Evolutionary conservation across 2,329 filamentous ascomycete species (phyloP), one percentile per base, ranked within the genome.

Genomic region (Stachybotrys echinatus): DNA sequence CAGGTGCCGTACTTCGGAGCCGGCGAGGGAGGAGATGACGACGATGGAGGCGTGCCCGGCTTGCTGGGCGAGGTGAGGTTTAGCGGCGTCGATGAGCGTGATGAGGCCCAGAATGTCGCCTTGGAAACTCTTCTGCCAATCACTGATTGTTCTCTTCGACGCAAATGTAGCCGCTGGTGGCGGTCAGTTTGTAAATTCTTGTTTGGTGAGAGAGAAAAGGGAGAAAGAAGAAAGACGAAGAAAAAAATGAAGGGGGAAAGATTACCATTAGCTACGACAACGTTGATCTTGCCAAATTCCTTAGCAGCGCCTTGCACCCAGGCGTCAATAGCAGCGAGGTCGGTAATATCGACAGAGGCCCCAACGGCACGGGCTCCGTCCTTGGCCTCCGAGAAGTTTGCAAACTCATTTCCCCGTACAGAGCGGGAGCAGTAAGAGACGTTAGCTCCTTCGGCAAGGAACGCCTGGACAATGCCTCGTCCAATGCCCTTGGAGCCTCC

Each of bases 401-500:
- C 38, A 14, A 63, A 63, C 10, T 63, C 58, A 19, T 63, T 48
- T 7, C 52, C 54, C 1, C 48, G 50, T 1, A 54, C 39, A 3
- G 50, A 49, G 4, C 59, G 57, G 7, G 59, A 51, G 6, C 60
- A 61, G 5, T 60, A 62, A 2, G 60, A 62, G 4, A 62, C 61
- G 19, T 63, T 61, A 12, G 58, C 60, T 6, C 60, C 58, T 23
- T 61, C 60, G n/a, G 40, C 19, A 12, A 63, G 52, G 10, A 63
- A 55, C 1, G 34, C 27, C 27, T 63, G 51, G 0, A 56, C 57
- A 1, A 59, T 56, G 2, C 50, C 55, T 37, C 43, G 58, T 0
- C 60, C 60, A n/a, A 63, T 58, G 3, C 60, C 60, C 22, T 63
- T 62, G 5, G 51, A 54, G 1, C n/a, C n/a, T n/a, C n/a, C n/a